Conservation (phyloP, 495 filamentous ascomycete species). For the Hypoxylon crocopeplum region DNA sequence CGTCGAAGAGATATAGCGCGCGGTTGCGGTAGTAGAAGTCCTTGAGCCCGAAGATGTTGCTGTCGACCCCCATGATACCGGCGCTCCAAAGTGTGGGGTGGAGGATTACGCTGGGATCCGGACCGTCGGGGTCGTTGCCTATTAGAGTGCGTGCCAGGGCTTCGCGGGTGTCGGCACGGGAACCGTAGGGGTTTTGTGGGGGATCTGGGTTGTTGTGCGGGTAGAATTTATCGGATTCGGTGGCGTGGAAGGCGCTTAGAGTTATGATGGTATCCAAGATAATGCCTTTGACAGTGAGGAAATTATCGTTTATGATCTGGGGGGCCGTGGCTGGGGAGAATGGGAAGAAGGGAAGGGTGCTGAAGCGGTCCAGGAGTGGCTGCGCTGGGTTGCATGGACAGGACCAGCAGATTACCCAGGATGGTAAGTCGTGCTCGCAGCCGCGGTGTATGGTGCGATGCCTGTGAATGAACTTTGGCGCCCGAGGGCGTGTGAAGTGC, state of each 20-base stretch:
- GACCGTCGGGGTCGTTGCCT: slow-evolving; percentile 1
- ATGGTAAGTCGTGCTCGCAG: slow-evolving; percentile 20
- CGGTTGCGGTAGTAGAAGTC: slow-evolving; percentile 26
- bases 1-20: background rate
- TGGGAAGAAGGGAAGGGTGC: slow-evolving; percentile 3
- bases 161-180: background rate
- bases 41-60: slow-evolving; percentile 22
- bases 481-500: slow-evolving; percentile 22
- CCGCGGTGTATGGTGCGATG: slow-evolving; percentile 19
- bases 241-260: slow-evolving; percentile 26
- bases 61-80: slow-evolving; percentile 14
- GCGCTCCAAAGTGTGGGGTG: slow-evolving; percentile 7
- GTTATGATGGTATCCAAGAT: slow-evolving; percentile 9
- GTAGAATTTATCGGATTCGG: slow-evolving; percentile 14
- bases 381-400: slow-evolving; percentile 25
- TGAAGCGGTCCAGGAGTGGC: slow-evolving; percentile 3
- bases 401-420: slow-evolving; percentile 31
- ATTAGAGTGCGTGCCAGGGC: slow-evolving; percentile 6
- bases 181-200: slow-evolving; percentile 16
- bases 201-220: slow-evolving; percentile 4
- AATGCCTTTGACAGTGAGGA: slow-evolving; percentile 13
- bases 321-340: background rate
- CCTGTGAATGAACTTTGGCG: slow-evolving; percentile 12
- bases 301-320: background rate
- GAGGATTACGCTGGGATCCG: background rate